Percentiles rank a stretch among this genome's conserved stretches.
These are phyloP conservation scores for Aspergillus sp. DNA, from an alignment of 2,329 filamentous ascomycete species.

Conservation along the genomic window DNA sequence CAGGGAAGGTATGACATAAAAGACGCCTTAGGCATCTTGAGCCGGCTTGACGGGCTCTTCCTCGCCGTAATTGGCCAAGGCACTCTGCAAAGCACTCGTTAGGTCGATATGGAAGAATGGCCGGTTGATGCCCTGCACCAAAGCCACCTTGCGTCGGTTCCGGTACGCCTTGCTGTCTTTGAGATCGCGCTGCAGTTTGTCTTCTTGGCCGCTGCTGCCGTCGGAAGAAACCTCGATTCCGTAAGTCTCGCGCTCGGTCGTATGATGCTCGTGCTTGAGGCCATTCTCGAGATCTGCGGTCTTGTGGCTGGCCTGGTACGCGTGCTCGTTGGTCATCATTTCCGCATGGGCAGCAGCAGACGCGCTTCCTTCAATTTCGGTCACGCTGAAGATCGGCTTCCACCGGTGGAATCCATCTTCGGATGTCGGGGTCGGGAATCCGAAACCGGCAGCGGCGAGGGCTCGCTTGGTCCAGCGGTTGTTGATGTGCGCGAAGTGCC, in stretches of 20 bases:
- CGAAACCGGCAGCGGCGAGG: slow-evolving; percentile 83
- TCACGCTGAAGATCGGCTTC: slow-evolving; percentile 94
- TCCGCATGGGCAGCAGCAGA: slow-evolving; percentile 71
- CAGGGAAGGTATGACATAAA: slow-evolving; percentile 11
- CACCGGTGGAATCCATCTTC: slow-evolving; percentile 65
- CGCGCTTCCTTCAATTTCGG: slow-evolving; percentile 72
- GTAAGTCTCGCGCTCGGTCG: slow-evolving; percentile 32
- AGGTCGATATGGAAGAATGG: slow-evolving; percentile 94
- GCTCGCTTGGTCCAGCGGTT: slow-evolving; percentile 95
- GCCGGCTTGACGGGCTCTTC: slow-evolving; percentile 3
- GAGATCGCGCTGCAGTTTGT: slow-evolving; percentile 47
- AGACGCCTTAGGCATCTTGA: slow-evolving; percentile 2
- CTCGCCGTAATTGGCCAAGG: slow-evolving; percentile 67
- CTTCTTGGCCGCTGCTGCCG: slow-evolving; percentile 29
- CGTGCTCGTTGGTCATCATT: slow-evolving; percentile 58
- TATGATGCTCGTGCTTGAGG: slow-evolving; percentile 28
- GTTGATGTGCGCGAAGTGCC: slow-evolving; percentile 93
- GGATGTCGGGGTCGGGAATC: slow-evolving; percentile 65
- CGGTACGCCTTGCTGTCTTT: slow-evolving; percentile 50
- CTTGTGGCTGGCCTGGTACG: slow-evolving; percentile 23
- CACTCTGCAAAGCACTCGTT: slow-evolving; percentile 83
- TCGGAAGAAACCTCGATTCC: slow-evolving; percentile 30
- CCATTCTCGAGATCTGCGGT: slow-evolving; percentile 34
- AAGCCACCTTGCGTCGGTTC: slow-evolving; percentile 49
- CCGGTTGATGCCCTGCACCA: slow-evolving; percentile 81